Percentiles rank a stretch among this genome's conserved stretches.
These are phyloP conservation scores for Leccinum obscurum DNA, from an alignment of 768 basidiomycete genomes.

Conservation along the genomic window DNA sequence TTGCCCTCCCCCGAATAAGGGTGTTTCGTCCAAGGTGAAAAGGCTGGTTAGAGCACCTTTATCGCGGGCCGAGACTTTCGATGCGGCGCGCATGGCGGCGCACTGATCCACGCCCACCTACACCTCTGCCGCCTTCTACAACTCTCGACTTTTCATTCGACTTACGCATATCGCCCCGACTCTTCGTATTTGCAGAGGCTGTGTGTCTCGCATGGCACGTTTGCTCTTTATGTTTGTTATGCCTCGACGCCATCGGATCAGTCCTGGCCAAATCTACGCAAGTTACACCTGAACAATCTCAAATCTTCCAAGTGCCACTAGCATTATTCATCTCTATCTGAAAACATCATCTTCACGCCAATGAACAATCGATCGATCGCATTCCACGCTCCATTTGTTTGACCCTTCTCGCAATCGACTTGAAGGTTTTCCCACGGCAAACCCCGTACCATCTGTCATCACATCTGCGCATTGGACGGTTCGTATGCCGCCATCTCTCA, in stretches of 20 bases:
- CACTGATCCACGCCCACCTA: constrained; percentile 34
- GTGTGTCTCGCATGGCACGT: constrained; percentile 15
- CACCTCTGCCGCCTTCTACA: neutral
- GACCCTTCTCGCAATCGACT: constrained; percentile 23
- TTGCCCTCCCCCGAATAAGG: constrained; percentile 77
- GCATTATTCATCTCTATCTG: constrained; percentile 22
- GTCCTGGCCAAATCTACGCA: constrained; percentile 15
- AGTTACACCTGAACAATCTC: constrained; percentile 8
- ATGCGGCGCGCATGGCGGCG: constrained; percentile 53
- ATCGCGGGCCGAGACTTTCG: constrained; percentile 68
- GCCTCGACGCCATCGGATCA: constrained; percentile 15
- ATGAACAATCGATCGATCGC: constrained; percentile 25
- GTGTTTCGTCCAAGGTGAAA: constrained; percentile 54
- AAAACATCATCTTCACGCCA: constrained; percentile 21
- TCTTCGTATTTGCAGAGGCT: constrained; percentile 12
- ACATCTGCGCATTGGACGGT: constrained; percentile 33
- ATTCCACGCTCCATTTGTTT: constrained; percentile 34
- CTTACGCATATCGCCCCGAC: constrained; percentile 14
- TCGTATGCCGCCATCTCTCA: constrained; percentile 23
- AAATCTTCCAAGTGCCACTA: constrained; percentile 15
- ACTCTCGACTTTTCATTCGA: constrained; percentile 10
- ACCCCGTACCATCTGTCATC: constrained; percentile 26
- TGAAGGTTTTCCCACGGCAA: constrained; percentile 13
- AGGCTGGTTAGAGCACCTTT: constrained; percentile 52
- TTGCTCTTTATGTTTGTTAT: constrained; percentile 17